Conservation (phyloP, 768 basidiomycete species). For the Boletus rubropictus region DNA sequence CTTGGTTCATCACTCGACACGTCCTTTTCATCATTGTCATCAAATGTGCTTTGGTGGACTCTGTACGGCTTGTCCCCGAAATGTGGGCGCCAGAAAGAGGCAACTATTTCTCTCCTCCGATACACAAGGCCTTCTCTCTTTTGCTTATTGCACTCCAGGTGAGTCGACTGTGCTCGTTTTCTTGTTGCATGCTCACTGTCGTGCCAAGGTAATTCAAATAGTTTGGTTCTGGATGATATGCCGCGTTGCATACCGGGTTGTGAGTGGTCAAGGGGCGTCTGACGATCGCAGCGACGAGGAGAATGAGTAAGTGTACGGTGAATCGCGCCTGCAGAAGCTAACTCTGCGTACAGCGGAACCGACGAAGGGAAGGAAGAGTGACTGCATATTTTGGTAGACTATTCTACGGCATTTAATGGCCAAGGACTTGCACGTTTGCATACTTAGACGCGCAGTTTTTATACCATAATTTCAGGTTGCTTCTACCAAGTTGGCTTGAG, state of each 20-base stretch:
- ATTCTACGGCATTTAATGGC: constrained; percentile 25
- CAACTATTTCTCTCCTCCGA: constrained; percentile 45
- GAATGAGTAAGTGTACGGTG: constrained; percentile 35
- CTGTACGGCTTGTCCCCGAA: constrained; percentile 39
- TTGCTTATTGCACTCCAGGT: constrained; percentile 64
- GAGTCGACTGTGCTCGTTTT: neutral
- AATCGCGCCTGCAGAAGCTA: constrained; percentile 2
- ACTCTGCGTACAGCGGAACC: constrained; percentile 11
- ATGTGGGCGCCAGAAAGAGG: constrained; percentile 60
- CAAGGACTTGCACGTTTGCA: constrained; percentile 17
- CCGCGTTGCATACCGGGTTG: constrained; percentile 74
- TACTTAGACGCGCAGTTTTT: constrained; percentile 22
- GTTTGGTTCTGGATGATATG: constrained; percentile 88
- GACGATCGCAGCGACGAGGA: constrained; percentile 88
- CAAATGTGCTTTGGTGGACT: constrained; percentile 50
- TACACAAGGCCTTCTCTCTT: constrained; percentile 44
- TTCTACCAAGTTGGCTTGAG: neutral
- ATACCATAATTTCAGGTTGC: constrained; percentile 27
- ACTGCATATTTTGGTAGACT: constrained; percentile 21
- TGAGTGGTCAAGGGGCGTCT: constrained; percentile 69
- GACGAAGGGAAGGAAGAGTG: constrained; percentile 24
- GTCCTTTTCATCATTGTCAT: constrained; percentile 73
- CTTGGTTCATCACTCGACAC: constrained; percentile 90
- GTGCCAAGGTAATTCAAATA: constrained; percentile 56
- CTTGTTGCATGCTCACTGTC: constrained; percentile 5